Evolutionary conservation across 2,329 filamentous ascomycete genomes (phyloP).

Genomic region (Aspergillus japonicus): DNA sequence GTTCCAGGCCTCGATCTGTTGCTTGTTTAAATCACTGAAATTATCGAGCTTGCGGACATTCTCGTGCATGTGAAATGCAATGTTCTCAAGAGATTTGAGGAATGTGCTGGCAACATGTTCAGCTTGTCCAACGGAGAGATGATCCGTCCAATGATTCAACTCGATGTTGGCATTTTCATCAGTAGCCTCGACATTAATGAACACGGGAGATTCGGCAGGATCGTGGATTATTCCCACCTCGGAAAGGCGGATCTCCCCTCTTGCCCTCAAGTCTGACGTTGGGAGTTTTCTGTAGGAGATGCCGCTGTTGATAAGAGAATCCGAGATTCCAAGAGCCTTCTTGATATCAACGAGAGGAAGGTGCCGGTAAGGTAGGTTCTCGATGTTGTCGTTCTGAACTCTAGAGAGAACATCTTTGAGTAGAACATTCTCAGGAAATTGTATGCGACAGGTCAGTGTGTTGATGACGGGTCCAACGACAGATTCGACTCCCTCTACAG

Average conservation of each 20-base stretch:
- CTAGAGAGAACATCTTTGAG: conserved; percentile 41
- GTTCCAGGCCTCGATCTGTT: conserved; percentile 33
- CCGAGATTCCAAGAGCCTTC: conserved; percentile 42
- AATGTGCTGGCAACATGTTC: conserved; percentile 41
- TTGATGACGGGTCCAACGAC: conserved; percentile 51
- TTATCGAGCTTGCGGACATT: conserved; percentile 36
- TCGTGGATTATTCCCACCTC: conserved; percentile 46
- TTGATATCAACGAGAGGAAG: conserved; percentile 49
- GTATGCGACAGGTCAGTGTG: conserved; percentile 46
- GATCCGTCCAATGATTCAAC: conserved; percentile 45
- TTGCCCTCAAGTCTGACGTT: conserved; percentile 18
- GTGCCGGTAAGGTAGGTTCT: conserved; percentile 46
- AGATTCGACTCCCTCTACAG: conserved; percentile 42
- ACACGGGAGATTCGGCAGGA: conserved; percentile 50
- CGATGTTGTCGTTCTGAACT: conserved; percentile 49
- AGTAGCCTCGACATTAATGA: conserved; percentile 49
- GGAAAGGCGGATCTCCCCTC: conserved; percentile 35
- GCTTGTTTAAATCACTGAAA: conserved; percentile 39
- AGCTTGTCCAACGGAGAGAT: conserved; percentile 41
- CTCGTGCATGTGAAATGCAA: conserved; percentile 37
- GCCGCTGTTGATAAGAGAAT: conserved; percentile 49
- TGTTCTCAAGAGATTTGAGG: conserved; percentile 36
- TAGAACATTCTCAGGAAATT: conserved; percentile 29
- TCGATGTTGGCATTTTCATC: conserved; percentile 41
- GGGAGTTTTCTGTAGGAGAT: conserved; percentile 49